These are phyloP conservation scores for Alternaria alternata DNA, from an alignment of 2,329 filamentous ascomycete genomes.

Conservation along the genomic window DNA sequence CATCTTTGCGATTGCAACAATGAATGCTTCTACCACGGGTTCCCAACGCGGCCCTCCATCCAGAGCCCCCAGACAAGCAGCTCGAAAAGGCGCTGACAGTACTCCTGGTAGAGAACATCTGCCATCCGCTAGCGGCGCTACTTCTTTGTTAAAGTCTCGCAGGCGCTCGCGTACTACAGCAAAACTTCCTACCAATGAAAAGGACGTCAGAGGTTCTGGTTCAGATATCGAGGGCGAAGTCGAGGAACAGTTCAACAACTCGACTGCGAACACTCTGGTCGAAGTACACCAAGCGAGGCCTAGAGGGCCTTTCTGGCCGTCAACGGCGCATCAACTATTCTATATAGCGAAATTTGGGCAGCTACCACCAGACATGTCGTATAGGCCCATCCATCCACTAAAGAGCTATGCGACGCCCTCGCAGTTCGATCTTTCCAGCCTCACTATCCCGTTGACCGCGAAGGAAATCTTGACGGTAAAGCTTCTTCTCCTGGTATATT, in stretches of 20 bases:
- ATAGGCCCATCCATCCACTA: not conserved
- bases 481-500: not conserved
- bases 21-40: not conserved
- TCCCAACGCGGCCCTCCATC: not conserved
- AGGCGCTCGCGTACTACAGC: not conserved
- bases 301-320: not conserved
- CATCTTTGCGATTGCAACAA: not conserved
- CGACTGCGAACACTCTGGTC: not conserved
- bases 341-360: not conserved
- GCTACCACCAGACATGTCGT: not conserved
- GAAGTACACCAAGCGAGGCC: not conserved
- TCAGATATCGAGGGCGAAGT: not conserved
- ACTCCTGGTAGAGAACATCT: no score
- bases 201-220: not conserved
- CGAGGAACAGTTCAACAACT: not conserved
- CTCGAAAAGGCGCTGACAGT: not conserved
- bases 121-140: no score
- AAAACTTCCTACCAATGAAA: not conserved
- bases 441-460: conserved; percentile 1
- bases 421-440: not conserved
- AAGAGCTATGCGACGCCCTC: not conserved
- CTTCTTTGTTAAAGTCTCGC: not conserved
- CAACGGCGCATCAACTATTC: not conserved
- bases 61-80: not conserved
- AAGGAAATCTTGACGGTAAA: not conserved